Evolutionary conservation across 208 protist species (phyloP).

Genomic region (Acanthamoeba divionensis): DNA sequence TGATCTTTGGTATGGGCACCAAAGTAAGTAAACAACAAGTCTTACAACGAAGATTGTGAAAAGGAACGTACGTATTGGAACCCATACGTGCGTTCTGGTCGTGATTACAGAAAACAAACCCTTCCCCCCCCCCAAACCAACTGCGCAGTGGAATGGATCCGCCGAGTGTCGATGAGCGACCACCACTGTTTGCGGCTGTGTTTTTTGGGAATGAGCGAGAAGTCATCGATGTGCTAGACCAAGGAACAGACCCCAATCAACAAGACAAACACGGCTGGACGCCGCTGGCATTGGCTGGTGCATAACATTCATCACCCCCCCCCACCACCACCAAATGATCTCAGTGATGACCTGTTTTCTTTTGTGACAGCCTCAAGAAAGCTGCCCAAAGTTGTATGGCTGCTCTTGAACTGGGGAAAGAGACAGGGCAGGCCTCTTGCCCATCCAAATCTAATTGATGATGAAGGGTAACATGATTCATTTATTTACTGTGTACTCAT

Average conservation of each 20-base stretch:
- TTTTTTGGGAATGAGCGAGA: neutral
- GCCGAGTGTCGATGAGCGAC: neutral
- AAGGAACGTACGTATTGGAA: no score
- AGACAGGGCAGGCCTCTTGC: neutral
- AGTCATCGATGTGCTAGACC: neutral
- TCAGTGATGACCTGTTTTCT: neutral
- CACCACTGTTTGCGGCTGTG: neutral
- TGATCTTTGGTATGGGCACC: no score
- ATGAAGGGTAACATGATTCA: neutral
- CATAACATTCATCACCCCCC: neutral
- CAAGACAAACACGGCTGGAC: neutral
- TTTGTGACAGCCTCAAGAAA: neutral
- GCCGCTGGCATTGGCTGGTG: neutral
- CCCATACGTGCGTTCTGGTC: no score
- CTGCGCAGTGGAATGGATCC: no score
- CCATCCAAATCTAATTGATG: neutral
- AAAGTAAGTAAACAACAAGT: no score
- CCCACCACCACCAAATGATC: no score
- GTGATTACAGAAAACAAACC: no score
- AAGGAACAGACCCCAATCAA: neutral
- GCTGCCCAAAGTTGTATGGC: neutral
- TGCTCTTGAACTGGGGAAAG: slow-evolving; percentile 5
- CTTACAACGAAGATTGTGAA: no score
- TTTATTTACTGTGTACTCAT: neutral
- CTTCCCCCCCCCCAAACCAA: no score